Evolutionary conservation across 1,284 basidiomycete genomes (phyloP).

Genomic region (Porogramme epimiltina): DNA sequence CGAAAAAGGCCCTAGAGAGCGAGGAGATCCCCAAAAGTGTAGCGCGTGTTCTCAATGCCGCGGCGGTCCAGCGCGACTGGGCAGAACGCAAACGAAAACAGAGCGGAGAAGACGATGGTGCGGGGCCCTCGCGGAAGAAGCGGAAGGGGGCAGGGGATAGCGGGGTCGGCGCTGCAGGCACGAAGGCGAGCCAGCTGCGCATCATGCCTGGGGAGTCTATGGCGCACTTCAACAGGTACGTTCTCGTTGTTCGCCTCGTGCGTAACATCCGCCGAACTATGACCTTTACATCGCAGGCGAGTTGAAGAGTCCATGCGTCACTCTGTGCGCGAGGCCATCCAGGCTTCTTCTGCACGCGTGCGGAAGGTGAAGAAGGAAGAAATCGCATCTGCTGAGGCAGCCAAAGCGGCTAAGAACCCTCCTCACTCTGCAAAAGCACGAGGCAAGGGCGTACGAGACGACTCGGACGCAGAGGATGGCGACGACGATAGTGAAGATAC

Average conservation of each 20-base stretch:
- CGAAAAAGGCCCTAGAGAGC: conserved; percentile 25
- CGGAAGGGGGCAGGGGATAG: conserved; percentile 24
- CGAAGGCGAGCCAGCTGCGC: conserved; percentile 32
- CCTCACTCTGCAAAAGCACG: no score
- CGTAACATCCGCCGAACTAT: no score
- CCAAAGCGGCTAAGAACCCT: no score
- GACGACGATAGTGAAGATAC: not conserved
- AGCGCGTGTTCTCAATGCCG: conserved; percentile 63
- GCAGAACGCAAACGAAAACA: conserved; percentile 53
- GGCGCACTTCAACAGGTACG: conserved; percentile 72
- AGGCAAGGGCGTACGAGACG: conserved; percentile 17
- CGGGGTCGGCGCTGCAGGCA: conserved; percentile 25
- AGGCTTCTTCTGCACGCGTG: conserved; percentile 51
- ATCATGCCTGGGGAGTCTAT: conserved; percentile 72
- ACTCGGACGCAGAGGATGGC: conserved; percentile 14
- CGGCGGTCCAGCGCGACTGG: conserved; percentile 54
- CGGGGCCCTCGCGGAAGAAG: conserved; percentile 39
- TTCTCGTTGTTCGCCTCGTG: conserved; percentile 11
- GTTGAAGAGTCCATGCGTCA: conserved; percentile 73
- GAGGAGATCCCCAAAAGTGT: conserved; percentile 72
- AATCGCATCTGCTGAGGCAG: conserved; percentile 29
- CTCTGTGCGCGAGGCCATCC: conserved; percentile 60
- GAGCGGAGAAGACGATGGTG: conserved; percentile 37
- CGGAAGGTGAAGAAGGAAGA: conserved; percentile 50
- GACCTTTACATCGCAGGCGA: conserved; percentile 53